phyloP scores from a whole-genome alignment of 306 rosid species.

The Prunus persica region DNA sequence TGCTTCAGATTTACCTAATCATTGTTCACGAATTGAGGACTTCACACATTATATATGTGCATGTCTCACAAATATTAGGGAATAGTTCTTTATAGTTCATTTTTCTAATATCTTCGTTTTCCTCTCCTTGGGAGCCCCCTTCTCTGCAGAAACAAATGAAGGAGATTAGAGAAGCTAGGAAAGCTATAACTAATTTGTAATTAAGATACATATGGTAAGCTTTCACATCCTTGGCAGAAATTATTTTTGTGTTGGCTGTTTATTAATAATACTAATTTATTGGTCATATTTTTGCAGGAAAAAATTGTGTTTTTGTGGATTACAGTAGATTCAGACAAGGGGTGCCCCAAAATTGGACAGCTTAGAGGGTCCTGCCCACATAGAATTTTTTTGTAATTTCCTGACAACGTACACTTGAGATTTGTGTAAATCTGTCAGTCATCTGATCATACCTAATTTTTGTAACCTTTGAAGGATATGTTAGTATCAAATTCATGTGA shows the following conservation, averaged over 20 bases:
- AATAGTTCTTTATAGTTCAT: background rate
- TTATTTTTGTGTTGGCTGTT: background rate
- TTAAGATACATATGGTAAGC: background rate
- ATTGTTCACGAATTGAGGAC: background rate
- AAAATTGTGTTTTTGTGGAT: background rate
- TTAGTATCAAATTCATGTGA: background rate
- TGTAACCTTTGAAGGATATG: background rate
- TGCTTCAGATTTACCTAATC: conserved; percentile 6
- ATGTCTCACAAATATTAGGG: background rate
- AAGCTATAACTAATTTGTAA: background rate
- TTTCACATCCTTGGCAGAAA: background rate
- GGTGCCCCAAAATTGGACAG: background rate
- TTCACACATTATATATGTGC: background rate
- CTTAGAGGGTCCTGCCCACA: background rate
- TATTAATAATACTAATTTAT: too few species aligned
- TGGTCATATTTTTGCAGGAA: background rate
- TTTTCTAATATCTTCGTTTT: background rate
- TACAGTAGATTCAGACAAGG: background rate
- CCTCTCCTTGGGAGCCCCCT: background rate
- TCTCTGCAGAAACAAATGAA: conserved; percentile 1
- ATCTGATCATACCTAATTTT: background rate
- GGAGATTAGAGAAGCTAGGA: background rate
- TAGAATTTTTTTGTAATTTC: background rate
- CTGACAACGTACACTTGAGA: background rate
- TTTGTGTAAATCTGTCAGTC: background rate